These are phyloP conservation scores for Haplosporangium sp. DNA, from an alignment of 371 early-diverging fungal species.

Conservation along the genomic window DNA sequence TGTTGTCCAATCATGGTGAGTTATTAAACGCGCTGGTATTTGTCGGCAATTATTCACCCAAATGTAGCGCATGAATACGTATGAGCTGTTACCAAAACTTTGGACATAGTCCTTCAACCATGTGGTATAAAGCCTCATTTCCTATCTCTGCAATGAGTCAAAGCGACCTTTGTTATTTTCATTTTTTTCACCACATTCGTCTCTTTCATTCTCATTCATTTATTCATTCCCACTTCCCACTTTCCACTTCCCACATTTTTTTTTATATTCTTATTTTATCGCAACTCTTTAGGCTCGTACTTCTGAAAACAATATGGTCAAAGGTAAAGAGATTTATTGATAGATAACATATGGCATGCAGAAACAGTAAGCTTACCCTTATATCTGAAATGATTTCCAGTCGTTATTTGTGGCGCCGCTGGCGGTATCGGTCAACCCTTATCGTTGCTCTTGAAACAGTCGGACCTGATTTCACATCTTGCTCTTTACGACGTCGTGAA, in stretches of 20 bases:
- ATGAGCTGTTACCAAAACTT: not conserved
- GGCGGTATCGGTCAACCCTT: conserved; percentile 96
- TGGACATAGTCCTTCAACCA: too few species aligned
- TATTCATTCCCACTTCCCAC: not conserved
- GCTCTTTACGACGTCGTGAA: conserved; percentile 96
- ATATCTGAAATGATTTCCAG: conserved; percentile 35
- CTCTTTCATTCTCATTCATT: not conserved
- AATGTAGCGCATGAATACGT: not conserved
- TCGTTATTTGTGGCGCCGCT: conserved; percentile 83
- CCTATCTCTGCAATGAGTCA: not conserved
- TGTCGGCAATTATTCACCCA: not conserved
- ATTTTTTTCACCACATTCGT: not conserved
- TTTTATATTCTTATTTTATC: too few species aligned
- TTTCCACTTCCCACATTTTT: not conserved
- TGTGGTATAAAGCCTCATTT: not conserved
- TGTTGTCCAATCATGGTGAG: not conserved
- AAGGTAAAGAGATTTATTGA: conserved; percentile 20
- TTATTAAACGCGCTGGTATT: not conserved
- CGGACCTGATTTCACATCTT: conserved; percentile 84
- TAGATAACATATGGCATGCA: too few species aligned
- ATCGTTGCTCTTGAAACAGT: conserved; percentile 88
- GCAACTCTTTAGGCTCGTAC: not conserved
- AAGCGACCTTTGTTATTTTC: not conserved
- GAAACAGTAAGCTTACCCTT: too few species aligned
- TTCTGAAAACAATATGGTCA: conserved; percentile 40